Base-by-base conservation (phyloP, 805 yeast genomes). In the Komagataella pseudopastoris region DNA sequence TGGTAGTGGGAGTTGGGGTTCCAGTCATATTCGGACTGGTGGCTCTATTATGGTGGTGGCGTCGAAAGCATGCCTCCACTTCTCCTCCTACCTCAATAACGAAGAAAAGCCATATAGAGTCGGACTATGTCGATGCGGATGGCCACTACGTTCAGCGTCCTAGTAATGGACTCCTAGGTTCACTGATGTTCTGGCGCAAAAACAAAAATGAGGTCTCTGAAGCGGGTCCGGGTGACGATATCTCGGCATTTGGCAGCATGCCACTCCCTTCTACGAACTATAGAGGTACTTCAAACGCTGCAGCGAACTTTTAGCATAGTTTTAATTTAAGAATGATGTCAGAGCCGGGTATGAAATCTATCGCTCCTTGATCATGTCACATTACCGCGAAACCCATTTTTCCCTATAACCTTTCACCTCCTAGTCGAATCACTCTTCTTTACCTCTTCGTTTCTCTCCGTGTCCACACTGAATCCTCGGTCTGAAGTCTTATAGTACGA, bases 1-100 rank as follows among this genome's bases (percentile, higher is more conserved):
- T 82, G 53, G 83, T 79, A 24, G 83, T 83, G 5, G 89, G 89
- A 51, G 75, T 85, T 12, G 87, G 87, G 50, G 80, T 81, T 0
- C 86, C 90, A 2, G 56, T 77, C 0, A 61, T 81, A n/a, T 63
- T 72, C 2, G 52, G 71, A 45, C 71, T 70, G 4, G 70, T 64
- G 6, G 64, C 67, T n/a, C 50, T 55, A 23, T 46, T 48, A 12
- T 55, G 44, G 48, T 48, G 48, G 49, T 50, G 23, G 43, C 39
- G 45, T 23, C 18, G 50, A 22, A 23, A 22, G 20, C 17, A 47
- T n/a, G 17, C 44, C n/a, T 49, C 51, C n/a, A 30, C 36, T 8
- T 30, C 50, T 12, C 44, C 52, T 71, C 78, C 51, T 18, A 43
- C 43, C 2, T 30, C 48, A 7, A 18, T 24, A 10, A 23, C 50